A percentile compares a stretch with the other conserved stretches of the same genome.
Conservation (phyloP, 805 yeast species). For the Starmerella floris region DNA sequence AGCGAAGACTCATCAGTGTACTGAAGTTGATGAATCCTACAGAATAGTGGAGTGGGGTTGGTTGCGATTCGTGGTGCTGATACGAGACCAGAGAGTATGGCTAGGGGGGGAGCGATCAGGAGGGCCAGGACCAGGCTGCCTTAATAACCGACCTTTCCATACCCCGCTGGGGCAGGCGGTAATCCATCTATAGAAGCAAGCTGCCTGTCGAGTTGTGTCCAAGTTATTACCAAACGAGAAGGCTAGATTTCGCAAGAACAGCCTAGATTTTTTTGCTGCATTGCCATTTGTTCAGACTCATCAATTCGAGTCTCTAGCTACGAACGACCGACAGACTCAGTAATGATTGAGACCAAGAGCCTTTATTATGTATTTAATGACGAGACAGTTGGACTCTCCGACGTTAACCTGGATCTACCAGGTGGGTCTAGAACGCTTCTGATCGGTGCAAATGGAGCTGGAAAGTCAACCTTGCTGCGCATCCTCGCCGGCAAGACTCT, state of each 20-base stretch:
- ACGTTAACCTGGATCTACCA: constrained; percentile 48
- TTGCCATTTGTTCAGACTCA: too few species aligned
- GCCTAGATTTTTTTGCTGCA: too few species aligned
- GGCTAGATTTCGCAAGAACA: too few species aligned
- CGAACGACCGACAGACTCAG: too few species aligned
- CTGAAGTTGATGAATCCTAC: neutral
- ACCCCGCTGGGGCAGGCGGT: too few species aligned
- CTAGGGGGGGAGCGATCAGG: neutral
- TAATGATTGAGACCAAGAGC: constrained; percentile 42
- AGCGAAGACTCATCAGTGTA: constrained; percentile 14
- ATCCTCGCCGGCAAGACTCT: constrained; percentile 85
- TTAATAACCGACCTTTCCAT: too few species aligned
- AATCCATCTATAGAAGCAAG: too few species aligned
- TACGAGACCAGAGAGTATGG: neutral
- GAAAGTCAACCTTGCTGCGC: constrained; percentile 77
- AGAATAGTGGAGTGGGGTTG: neutral
- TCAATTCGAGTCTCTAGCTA: too few species aligned
- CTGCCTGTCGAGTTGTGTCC: too few species aligned
- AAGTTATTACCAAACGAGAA: too few species aligned
- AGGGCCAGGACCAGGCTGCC: too few species aligned
- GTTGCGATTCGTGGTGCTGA: neutral
- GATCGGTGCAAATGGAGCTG: constrained; percentile 95
- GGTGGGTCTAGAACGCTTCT: constrained; percentile 65
- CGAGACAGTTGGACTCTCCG: constrained; percentile 50
- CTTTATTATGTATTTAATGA: constrained; percentile 59